phyloP scores from a whole-genome alignment of 1,284 basidiomycete species.

The Vanrija humicola region DNA sequence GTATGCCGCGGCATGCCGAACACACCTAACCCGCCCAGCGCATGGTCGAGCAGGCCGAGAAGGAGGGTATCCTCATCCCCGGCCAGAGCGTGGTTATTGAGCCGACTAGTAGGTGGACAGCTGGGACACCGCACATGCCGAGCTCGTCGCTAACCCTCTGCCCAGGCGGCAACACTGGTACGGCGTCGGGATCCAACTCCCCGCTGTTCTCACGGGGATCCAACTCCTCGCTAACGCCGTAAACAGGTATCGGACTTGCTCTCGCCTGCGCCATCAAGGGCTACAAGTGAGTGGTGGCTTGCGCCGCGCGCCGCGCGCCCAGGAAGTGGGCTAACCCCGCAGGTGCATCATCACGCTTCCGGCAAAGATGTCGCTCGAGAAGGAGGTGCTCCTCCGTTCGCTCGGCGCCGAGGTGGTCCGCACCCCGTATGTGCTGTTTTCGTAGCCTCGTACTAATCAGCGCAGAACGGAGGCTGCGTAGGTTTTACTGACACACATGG shows the following conservation, averaged over 20 bases:
- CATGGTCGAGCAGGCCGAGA: conserved; percentile 93
- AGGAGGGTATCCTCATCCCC: conserved; percentile 75
- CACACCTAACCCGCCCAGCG: conserved; percentile 46
- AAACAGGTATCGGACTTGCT: conserved; percentile 79
- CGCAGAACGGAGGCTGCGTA: conserved; percentile 42
- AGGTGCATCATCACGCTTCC: conserved; percentile 82
- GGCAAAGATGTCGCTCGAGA: conserved; percentile 95
- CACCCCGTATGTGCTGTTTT: conserved; percentile 65
- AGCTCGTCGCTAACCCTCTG: conserved; percentile 48
- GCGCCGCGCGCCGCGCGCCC: neutral
- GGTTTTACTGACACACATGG: conserved; percentile 2
- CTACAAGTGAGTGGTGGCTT: conserved; percentile 27
- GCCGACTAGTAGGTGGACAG: conserved; percentile 52
- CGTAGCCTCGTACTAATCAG: conserved; percentile 4
- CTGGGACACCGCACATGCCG: neutral
- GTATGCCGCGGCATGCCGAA: conserved; percentile 24
- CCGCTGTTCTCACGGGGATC: too few relatives aligned
- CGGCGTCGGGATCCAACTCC: conserved; percentile 24
- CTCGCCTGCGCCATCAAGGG: conserved; percentile 70
- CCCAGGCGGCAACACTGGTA: conserved; percentile 84
- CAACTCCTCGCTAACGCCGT: neutral
- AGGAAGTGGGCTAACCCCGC: conserved; percentile 68
- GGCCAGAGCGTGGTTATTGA: conserved; percentile 91
- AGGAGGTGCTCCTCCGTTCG: conserved; percentile 85
- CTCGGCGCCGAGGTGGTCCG: conserved; percentile 91